Evolutionary conservation across 2,329 filamentous ascomycete genomes (phyloP).

Genomic region (Aspergillus bombycis): DNA sequence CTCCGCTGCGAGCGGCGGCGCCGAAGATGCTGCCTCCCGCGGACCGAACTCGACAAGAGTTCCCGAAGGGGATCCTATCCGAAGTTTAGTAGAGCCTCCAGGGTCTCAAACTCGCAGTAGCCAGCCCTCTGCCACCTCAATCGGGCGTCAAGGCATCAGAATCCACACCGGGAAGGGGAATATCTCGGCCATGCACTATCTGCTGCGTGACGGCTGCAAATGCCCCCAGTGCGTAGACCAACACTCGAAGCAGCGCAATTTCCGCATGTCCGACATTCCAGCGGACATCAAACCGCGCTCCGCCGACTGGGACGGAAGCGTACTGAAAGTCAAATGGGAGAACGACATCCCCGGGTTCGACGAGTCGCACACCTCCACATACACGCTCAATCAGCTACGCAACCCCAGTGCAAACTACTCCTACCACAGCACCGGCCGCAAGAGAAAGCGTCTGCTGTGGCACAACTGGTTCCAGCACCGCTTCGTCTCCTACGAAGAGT

Average conservation of each 20-base stretch:
- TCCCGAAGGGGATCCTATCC: not conserved
- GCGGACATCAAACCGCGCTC: constrained; percentile 45
- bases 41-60: not conserved
- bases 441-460: constrained; percentile 36
- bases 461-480: constrained; percentile 43
- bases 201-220: constrained; percentile 59
- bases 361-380: constrained; percentile 45
- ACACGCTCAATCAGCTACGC: constrained; percentile 23
- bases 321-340: constrained; percentile 64
- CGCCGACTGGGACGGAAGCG: constrained; percentile 39
- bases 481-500: constrained; percentile 70
- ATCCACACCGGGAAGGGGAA: not conserved
- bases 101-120: not conserved
- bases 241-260: constrained; percentile 65
- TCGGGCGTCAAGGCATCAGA: not conserved
- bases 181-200: constrained; percentile 19
- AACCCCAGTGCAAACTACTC: constrained; percentile 14
- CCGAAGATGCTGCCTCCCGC: not conserved
- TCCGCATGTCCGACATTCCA: constrained; percentile 68
- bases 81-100: not conserved
- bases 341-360: constrained; percentile 55
- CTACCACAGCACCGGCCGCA: constrained; percentile 27
- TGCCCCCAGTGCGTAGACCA: constrained; percentile 59
- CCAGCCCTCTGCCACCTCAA: not conserved
- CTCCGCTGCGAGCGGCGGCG: not conserved